A percentile compares a stretch with the other conserved stretches of the same genome.
Evolutionary conservation across 352 stramenopile genomes (phyloP).

Genomic region (Globisporangium parvum): DNA sequence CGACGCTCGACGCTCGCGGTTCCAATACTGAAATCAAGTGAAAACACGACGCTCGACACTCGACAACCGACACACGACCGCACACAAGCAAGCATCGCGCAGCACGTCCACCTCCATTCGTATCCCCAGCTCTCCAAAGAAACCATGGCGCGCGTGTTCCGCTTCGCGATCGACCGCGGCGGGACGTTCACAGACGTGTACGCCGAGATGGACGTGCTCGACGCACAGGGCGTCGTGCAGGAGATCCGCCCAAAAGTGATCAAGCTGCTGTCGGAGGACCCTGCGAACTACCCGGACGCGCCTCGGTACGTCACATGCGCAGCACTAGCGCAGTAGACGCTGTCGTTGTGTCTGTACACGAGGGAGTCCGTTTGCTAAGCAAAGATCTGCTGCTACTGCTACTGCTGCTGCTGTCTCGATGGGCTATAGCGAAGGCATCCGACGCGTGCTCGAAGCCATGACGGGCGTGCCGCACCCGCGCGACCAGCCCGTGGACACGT

Average conservation of each 20-base stretch:
- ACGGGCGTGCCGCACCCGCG: constrained; percentile 83
- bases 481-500: constrained; percentile 81
- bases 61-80: too few species aligned
- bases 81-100: background rate
- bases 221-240: constrained; percentile 38
- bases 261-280: constrained; percentile 98
- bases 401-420: background rate
- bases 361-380: background rate
- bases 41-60: too few species aligned
- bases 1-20: too few species aligned
- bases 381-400: background rate
- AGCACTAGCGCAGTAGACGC: too few species aligned
- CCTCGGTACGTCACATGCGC: constrained; percentile 57
- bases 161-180: constrained; percentile 96
- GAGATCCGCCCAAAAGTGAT: constrained; percentile 79
- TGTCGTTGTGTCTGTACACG: background rate
- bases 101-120: background rate
- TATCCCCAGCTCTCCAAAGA: too few species aligned
- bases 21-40: too few species aligned
- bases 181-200: constrained; percentile 99
- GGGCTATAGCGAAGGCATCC: constrained; percentile 81
- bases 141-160: constrained; percentile 51
- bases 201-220: constrained; percentile 86
- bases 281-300: constrained; percentile 96
- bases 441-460: constrained; percentile 93